Percentiles rank a stretch among this genome's conserved stretches.
phyloP scores from a whole-genome alignment of 2,329 filamentous ascomycete species.

The Colletotrichum salicis region DNA sequence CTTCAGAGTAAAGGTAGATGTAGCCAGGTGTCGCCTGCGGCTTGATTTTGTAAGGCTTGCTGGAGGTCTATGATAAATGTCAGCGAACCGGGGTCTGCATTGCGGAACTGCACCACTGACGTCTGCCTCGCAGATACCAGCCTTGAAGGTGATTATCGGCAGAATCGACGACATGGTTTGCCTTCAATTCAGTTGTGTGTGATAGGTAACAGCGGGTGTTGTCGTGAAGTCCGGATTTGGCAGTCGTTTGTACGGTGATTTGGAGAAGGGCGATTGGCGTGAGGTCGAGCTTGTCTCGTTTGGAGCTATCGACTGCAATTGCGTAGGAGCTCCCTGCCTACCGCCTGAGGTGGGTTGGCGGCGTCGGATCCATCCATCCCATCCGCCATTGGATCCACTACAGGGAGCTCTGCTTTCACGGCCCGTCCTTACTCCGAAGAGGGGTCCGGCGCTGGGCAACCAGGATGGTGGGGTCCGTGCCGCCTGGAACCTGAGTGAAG shows the following conservation, averaged over 20 bases:
- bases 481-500: slow-evolving; percentile 19
- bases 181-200: slow-evolving; percentile 21
- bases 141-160: slow-evolving; percentile 96
- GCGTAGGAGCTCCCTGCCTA: slow-evolving; percentile 36
- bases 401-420: slow-evolving; percentile 13
- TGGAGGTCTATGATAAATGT: slow-evolving; percentile 51
- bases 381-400: background rate
- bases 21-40: slow-evolving; percentile 81
- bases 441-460: slow-evolving; percentile 30
- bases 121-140: slow-evolving; percentile 86
- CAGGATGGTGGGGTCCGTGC: slow-evolving; percentile 34
- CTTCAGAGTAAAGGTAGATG: slow-evolving; percentile 91
- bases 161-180: slow-evolving; percentile 76
- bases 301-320: slow-evolving; percentile 32
- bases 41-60: slow-evolving; percentile 76
- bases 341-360: slow-evolving; percentile 21
- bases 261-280: slow-evolving; percentile 20
- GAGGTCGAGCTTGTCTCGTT: slow-evolving; percentile 23
- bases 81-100: slow-evolving; percentile 31
- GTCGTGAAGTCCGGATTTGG: background rate
- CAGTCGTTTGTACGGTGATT: slow-evolving; percentile 11
- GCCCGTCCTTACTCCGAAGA: slow-evolving; percentile 38
- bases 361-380: background rate
- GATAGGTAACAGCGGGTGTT: background rate
- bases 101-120: slow-evolving; percentile 63